Evolutionary conservation across 2,329 filamentous ascomycete genomes (phyloP).

Genomic region (Penicillium expansum): DNA sequence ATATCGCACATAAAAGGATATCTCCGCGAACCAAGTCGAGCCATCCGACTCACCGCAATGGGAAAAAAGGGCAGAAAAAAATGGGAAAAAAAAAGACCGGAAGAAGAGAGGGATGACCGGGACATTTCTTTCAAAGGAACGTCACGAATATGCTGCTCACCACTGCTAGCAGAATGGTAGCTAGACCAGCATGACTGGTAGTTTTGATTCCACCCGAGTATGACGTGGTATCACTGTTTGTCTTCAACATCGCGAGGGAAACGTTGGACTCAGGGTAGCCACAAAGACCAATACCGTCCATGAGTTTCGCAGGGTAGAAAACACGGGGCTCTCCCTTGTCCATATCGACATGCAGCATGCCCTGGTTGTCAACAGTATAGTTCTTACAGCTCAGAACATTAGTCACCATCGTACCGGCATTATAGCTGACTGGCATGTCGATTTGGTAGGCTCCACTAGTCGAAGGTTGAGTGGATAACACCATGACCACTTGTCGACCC

Average conservation of each 20-base stretch:
- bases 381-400: constrained; percentile 31
- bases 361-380: constrained; percentile 27
- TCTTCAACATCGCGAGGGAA: constrained; percentile 6
- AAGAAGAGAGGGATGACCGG: no score
- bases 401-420: constrained; percentile 24
- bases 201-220: background rate
- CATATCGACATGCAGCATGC: constrained; percentile 29
- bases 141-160: background rate
- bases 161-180: background rate
- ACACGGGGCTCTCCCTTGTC: constrained; percentile 32
- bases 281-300: constrained; percentile 35
- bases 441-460: constrained; percentile 30
- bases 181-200: background rate
- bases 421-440: constrained; percentile 29
- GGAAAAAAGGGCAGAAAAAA: background rate
- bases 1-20: constrained; percentile 9
- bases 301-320: constrained; percentile 26
- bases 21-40: background rate
- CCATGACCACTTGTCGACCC: constrained; percentile 42
- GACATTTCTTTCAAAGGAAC: background rate
- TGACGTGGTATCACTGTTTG: background rate
- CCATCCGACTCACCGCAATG: background rate
- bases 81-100: background rate
- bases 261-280: constrained; percentile 18
- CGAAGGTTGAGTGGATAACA: constrained; percentile 45